Conservation (phyloP, 495 filamentous ascomycete species). For the Tuber melanosporum region DNA sequence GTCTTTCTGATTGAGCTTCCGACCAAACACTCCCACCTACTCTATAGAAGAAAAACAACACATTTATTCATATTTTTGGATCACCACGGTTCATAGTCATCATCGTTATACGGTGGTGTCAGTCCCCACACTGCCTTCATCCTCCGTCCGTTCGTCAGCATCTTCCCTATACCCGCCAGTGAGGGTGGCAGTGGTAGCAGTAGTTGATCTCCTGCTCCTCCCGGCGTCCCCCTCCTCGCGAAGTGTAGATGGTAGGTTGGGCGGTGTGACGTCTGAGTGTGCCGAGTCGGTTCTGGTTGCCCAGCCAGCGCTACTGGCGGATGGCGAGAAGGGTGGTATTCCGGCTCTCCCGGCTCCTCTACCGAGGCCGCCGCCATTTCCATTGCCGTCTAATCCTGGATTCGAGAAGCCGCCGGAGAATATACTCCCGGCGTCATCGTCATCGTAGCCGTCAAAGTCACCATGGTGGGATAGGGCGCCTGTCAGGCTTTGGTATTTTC, state of each 20-base stretch:
- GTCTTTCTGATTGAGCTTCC: neutral
- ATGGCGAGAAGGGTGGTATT: constrained; percentile 34
- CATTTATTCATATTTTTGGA: neutral
- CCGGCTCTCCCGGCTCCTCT: constrained; percentile 31
- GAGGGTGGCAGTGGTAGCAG: neutral
- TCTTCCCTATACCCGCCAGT: neutral
- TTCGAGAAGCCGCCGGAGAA: constrained; percentile 41
- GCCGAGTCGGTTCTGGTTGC: constrained; percentile 22
- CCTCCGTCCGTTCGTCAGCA: neutral
- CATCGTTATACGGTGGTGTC: neutral
- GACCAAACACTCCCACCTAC: neutral
- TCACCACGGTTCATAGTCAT: neutral
- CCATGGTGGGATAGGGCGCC: constrained; percentile 28
- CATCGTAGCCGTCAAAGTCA: constrained; percentile 39
- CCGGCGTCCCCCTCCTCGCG: constrained; percentile 13
- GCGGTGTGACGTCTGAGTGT: constrained; percentile 19
- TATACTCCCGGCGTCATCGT: constrained; percentile 40
- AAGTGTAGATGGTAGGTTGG: constrained; percentile 17
- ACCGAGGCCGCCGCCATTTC: neutral
- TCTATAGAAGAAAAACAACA: neutral
- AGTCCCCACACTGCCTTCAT: neutral
- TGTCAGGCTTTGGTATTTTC: constrained; percentile 38
- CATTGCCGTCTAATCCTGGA: constrained; percentile 22
- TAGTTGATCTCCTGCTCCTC: neutral
- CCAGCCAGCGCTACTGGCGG: constrained; percentile 33